Evolutionary conservation across 75 land plant species (phyloP).

Genomic region (Pinus albicaulis): DNA sequence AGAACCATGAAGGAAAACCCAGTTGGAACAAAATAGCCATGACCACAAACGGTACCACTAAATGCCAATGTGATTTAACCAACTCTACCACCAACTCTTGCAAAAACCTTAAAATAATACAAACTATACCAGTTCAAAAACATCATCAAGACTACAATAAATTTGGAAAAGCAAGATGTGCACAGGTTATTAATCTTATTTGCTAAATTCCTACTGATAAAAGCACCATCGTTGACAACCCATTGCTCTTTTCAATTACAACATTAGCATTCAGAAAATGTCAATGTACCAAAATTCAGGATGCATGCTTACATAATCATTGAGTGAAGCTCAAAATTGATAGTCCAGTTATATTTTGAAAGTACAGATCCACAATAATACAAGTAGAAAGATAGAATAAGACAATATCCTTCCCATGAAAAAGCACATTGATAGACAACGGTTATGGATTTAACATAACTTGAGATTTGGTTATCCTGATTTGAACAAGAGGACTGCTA

Average conservation of each 20-base stretch:
- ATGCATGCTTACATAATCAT: neutral
- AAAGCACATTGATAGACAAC: neutral
- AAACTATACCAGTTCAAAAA: neutral
- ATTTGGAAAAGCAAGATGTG: neutral
- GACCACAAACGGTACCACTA: neutral
- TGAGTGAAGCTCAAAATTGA: neutral
- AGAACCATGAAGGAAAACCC: neutral
- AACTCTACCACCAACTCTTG: neutral
- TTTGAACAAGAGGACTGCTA: slow-evolving; percentile 86
- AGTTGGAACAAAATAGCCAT: neutral
- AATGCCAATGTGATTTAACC: neutral
- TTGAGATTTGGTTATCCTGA: slow-evolving; percentile 50
- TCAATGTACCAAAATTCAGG: neutral
- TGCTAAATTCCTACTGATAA: neutral
- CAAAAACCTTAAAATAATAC: neutral
- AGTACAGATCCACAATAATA: neutral
- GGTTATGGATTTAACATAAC: neutral
- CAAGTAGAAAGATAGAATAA: neutral
- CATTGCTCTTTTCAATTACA: neutral
- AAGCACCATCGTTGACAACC: neutral
- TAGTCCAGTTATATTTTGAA: neutral
- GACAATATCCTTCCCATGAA: slow-evolving; percentile 1
- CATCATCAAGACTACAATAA: neutral
- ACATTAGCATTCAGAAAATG: slow-evolving; percentile 1
- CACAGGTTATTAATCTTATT: neutral